Conservation (phyloP, 2,329 filamentous ascomycete genomes). For the Dactylellina haptotyla region DNA sequence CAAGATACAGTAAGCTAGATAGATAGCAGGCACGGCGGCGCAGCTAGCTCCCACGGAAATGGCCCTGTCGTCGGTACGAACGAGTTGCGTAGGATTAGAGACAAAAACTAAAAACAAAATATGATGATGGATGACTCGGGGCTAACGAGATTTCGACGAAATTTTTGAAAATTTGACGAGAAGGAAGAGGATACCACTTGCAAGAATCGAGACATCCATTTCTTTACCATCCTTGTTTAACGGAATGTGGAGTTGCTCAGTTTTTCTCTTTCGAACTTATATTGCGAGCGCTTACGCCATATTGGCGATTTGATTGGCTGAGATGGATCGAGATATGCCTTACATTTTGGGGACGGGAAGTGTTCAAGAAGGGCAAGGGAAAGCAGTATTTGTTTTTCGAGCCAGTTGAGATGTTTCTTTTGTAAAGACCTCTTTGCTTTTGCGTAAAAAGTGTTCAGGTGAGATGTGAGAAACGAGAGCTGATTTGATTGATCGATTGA, state of each 20-base stretch:
- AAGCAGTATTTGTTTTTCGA: slow-evolving; percentile 25
- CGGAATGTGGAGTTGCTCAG: slow-evolving; percentile 54
- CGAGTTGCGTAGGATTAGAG: slow-evolving; percentile 19
- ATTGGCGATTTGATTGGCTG: slow-evolving; percentile 51
- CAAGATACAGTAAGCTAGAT: slow-evolving; percentile 39
- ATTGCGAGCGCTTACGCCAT: slow-evolving; percentile 54
- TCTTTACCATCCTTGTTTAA: slow-evolving; percentile 43
- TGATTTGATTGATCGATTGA: slow-evolving; percentile 8
- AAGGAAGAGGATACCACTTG: slow-evolving; percentile 8
- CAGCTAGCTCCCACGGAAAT: slow-evolving; percentile 8
- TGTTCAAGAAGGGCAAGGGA: slow-evolving; percentile 25
- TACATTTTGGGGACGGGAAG: slow-evolving; percentile 44
- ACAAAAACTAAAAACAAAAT: too few relatives aligned
- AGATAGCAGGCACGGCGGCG: slow-evolving; percentile 34
- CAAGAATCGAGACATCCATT: slow-evolving; percentile 38
- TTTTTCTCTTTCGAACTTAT: slow-evolving; percentile 29
- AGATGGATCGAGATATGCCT: slow-evolving; percentile 44
- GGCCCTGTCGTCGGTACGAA: slow-evolving; percentile 15
- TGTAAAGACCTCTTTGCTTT: slow-evolving; percentile 19
- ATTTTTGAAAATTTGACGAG: slow-evolving; percentile 12
- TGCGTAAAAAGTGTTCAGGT: slow-evolving; percentile 20
- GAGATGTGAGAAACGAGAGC: slow-evolving; percentile 34
- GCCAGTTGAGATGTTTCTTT: neutral
- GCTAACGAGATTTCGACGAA: slow-evolving; percentile 24
- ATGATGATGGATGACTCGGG: slow-evolving; percentile 25